Evolutionary conservation across 2,329 filamentous ascomycete genomes (phyloP).

Genomic region (Phaeophleospora eucalypticola): DNA sequence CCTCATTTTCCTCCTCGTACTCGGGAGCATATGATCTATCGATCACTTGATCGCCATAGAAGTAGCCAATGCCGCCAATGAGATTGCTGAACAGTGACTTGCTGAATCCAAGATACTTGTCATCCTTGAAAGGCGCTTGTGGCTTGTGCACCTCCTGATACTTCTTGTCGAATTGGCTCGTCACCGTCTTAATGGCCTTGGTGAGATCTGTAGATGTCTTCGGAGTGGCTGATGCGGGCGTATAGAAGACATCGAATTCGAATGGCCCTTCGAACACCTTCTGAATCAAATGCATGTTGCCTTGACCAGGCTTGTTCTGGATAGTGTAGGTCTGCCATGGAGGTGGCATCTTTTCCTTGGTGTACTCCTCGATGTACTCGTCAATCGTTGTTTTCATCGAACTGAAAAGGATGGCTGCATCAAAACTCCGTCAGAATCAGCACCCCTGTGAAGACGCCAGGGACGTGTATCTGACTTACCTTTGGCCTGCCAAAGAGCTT

Average conservation of each 20-base stretch:
- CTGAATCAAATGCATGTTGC: slow-evolving; percentile 84
- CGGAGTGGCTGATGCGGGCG: slow-evolving; percentile 60
- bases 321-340: slow-evolving; percentile 83
- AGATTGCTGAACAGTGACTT: slow-evolving; percentile 93
- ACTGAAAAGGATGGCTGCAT: slow-evolving; percentile 55
- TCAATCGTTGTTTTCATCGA: slow-evolving; percentile 63
- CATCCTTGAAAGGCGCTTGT: slow-evolving; percentile 68
- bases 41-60: slow-evolving; percentile 81
- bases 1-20: slow-evolving; percentile 92
- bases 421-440: slow-evolving; percentile 40
- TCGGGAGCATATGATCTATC: slow-evolving; percentile 88
- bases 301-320: slow-evolving; percentile 60
- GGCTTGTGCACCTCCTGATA: slow-evolving; percentile 71
- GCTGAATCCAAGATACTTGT: slow-evolving; percentile 73
- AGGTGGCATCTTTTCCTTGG: slow-evolving; percentile 66
- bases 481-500: slow-evolving; percentile 81
- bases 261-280: slow-evolving; percentile 88
- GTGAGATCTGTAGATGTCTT: slow-evolving; percentile 58
- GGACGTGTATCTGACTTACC: slow-evolving; percentile 36
- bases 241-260: slow-evolving; percentile 88
- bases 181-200: slow-evolving; percentile 62
- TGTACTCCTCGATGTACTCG: slow-evolving; percentile 54
- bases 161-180: slow-evolving; percentile 66
- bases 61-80: slow-evolving; percentile 90
- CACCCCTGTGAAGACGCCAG: not conserved